Conservation (phyloP, 345 rosid species). For the Brassica carinata region DNA sequence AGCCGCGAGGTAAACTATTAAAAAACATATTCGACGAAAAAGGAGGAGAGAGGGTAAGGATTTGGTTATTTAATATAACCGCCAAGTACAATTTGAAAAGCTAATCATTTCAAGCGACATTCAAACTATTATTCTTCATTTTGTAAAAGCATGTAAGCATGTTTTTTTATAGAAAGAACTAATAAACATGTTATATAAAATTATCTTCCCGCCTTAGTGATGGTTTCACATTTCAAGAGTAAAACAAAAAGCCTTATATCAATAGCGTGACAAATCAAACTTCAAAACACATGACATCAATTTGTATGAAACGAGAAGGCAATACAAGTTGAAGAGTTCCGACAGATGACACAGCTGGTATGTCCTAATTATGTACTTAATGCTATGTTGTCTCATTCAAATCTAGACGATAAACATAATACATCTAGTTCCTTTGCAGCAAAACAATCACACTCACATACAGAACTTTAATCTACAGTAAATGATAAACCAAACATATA, state of each 20-base stretch:
- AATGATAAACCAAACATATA: neutral
- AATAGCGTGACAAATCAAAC: constrained; percentile 27
- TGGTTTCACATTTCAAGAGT: constrained; percentile 7
- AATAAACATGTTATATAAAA: no score
- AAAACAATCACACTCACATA: constrained; percentile 31
- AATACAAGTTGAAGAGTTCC: neutral
- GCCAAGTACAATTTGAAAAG: neutral
- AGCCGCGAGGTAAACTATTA: neutral
- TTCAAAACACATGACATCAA: constrained; percentile 6
- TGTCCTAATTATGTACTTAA: constrained; percentile 8
- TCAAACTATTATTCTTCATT: neutral
- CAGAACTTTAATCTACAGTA: neutral
- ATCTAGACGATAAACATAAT: neutral
- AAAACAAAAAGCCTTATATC: neutral
- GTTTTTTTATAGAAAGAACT: neutral
- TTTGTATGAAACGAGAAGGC: constrained; percentile 8
- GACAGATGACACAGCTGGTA: constrained; percentile 27
- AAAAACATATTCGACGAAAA: neutral
- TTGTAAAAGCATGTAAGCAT: neutral
- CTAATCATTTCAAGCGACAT: neutral
- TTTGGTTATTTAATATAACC: no score
- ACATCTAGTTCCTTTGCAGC: constrained; percentile 1
- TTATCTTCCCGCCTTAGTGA: neutral
- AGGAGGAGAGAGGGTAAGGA: no score
- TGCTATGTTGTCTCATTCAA: constrained; percentile 18